phyloP scores from a whole-genome alignment of 225 moss, liverwort and hornwort genomes.

The Bryoerythrophyllum caledonicum region DNA sequence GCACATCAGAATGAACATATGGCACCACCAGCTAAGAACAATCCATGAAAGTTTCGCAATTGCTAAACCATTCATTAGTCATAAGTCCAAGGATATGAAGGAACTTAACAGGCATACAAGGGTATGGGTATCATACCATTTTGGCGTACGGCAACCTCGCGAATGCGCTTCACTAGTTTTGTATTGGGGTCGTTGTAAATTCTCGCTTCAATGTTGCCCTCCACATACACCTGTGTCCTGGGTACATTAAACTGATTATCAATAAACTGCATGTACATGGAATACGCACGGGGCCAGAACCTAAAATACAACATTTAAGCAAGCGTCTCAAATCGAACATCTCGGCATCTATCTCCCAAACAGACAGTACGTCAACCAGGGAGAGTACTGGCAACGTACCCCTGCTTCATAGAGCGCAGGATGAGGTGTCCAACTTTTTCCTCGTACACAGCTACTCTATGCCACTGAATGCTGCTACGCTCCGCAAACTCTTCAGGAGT shows the following conservation, averaged over 20 bases:
- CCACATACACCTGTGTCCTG: constrained; percentile 88
- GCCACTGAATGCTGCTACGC: constrained; percentile 83
- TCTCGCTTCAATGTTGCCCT: constrained; percentile 85
- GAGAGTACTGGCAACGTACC: constrained; percentile 38
- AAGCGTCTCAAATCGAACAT: background rate
- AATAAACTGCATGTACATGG: constrained; percentile 2
- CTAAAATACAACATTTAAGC: background rate
- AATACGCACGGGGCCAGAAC: background rate
- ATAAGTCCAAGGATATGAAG: background rate
- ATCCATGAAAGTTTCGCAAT: background rate
- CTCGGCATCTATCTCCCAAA: constrained; percentile 9
- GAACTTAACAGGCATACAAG: background rate
- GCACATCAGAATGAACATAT: background rate
- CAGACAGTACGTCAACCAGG: background rate
- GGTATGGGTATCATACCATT: constrained; percentile 52
- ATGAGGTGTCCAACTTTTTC: constrained; percentile 66
- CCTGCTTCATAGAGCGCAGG: constrained; percentile 76
- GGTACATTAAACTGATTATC: constrained; percentile 4
- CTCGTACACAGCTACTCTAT: constrained; percentile 88
- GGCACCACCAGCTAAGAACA: background rate
- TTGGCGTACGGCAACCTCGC: constrained; percentile 73
- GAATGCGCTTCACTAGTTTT: constrained; percentile 72
- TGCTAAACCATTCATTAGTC: background rate
- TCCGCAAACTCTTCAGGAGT: constrained; percentile 76
- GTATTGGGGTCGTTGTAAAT: constrained; percentile 73